A percentile compares a stretch with the other conserved stretches of the same genome.
Conservation (phyloP, 2,329 filamentous ascomycete genomes). For the Penicillium sp. region DNA sequence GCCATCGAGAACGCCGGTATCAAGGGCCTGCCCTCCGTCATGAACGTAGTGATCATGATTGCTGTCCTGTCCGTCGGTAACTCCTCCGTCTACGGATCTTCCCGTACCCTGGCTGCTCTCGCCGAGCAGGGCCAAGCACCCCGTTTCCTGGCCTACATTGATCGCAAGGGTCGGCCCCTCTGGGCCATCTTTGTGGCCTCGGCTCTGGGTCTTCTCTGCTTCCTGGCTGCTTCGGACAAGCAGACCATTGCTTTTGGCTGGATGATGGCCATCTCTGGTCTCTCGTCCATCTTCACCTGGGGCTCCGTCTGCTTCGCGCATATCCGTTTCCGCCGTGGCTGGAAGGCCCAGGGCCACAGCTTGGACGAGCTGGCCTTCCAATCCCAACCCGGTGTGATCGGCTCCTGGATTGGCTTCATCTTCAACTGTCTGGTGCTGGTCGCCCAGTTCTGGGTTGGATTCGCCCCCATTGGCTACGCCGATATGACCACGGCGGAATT, state of each 20-base stretch:
- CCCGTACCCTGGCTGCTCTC: slow-evolving; percentile 79
- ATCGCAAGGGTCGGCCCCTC: slow-evolving; percentile 73
- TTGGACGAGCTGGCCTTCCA: slow-evolving; percentile 73
- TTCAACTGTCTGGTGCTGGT: slow-evolving; percentile 71
- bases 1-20: slow-evolving; percentile 83
- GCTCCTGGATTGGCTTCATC: slow-evolving; percentile 71
- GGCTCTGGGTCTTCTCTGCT: slow-evolving; percentile 66
- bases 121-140: slow-evolving; percentile 84
- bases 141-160: slow-evolving; percentile 69
- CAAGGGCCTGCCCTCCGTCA: slow-evolving; percentile 71
- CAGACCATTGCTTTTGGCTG: slow-evolving; percentile 66
- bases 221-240: slow-evolving; percentile 60
- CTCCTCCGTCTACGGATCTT: slow-evolving; percentile 84
- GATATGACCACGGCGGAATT: slow-evolving; percentile 42
- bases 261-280: slow-evolving; percentile 69
- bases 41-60: slow-evolving; percentile 92
- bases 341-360: slow-evolving; percentile 62
- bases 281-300: slow-evolving; percentile 72
- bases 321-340: slow-evolving; percentile 83
- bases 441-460: slow-evolving; percentile 83
- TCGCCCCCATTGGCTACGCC: slow-evolving; percentile 62
- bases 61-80: slow-evolving; percentile 88
- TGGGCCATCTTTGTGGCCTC: slow-evolving; percentile 65
- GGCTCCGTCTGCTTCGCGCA: slow-evolving; percentile 81
- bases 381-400: slow-evolving; percentile 70